Conservation (phyloP, 2,329 filamentous ascomycete species). For the Stachybotrys elegans region DNA sequence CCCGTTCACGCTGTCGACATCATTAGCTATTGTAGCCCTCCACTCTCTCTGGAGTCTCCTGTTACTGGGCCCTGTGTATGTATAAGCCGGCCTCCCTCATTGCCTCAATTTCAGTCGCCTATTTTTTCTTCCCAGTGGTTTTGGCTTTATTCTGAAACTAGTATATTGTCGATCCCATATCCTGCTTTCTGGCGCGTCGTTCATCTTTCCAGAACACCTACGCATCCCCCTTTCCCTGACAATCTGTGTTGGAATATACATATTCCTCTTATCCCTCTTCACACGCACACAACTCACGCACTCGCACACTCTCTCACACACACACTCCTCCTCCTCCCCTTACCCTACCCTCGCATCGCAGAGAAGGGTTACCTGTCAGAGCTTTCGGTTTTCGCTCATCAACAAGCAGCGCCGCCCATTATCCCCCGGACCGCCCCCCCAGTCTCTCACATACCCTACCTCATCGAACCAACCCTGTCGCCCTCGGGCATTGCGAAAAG, state of each 20-base stretch:
- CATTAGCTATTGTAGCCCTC: conserved; percentile 7
- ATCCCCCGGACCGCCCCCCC: no score
- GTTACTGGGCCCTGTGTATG: conserved; percentile 10
- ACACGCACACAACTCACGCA: background rate
- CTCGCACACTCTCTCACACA: no score
- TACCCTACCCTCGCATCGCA: no score
- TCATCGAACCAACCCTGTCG: conserved; percentile 39
- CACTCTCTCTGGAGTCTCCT: conserved; percentile 6
- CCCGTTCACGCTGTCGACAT: conserved; percentile 14
- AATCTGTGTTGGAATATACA: background rate
- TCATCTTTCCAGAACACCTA: no score
- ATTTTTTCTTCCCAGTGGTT: background rate
- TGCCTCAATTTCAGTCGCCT: conserved; percentile 6
- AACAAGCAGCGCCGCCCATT: no score
- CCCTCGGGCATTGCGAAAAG: conserved; percentile 41
- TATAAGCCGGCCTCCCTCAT: conserved; percentile 15
- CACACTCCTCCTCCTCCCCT: no score
- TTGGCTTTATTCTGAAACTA: background rate
- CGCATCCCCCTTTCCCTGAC: no score
- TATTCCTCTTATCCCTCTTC: background rate
- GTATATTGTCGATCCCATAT: background rate
- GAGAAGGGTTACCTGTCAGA: no score
- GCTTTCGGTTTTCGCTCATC: no score
- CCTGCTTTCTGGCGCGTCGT: no score
- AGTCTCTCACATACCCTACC: conserved; percentile 34